These are phyloP conservation scores for Suillus fuscotomentosus DNA, from an alignment of 768 basidiomycete genomes.

Conservation along the genomic window DNA sequence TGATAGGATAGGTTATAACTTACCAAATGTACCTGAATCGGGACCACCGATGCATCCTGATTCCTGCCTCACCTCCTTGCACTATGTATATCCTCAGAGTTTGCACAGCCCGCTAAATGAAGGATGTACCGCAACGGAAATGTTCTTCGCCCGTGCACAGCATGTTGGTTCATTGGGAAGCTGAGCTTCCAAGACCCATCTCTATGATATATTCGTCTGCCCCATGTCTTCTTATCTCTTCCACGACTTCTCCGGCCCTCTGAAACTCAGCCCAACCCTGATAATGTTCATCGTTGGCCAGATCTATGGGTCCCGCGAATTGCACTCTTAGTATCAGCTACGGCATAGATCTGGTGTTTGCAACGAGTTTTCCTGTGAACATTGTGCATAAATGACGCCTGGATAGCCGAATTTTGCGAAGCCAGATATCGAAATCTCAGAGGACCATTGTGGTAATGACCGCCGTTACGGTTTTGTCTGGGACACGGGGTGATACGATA, in stretches of 20 bases:
- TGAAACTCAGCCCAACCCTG: slow-evolving; percentile 59
- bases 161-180: neutral
- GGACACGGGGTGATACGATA: slow-evolving; percentile 71
- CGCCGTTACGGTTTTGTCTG: slow-evolving; percentile 51
- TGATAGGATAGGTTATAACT: neutral
- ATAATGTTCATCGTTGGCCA: neutral
- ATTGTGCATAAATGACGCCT: slow-evolving; percentile 70
- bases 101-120: neutral
- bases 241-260: slow-evolving; percentile 67
- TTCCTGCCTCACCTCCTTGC: neutral
- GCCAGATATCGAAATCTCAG: slow-evolving; percentile 51
- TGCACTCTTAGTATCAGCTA: slow-evolving; percentile 70
- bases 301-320: slow-evolving; percentile 51
- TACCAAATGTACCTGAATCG: neutral
- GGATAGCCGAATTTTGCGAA: slow-evolving; percentile 78
- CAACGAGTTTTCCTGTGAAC: slow-evolving; percentile 48
- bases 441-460: slow-evolving; percentile 53
- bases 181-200: slow-evolving; percentile 58
- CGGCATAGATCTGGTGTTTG: slow-evolving; percentile 71
- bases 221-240: slow-evolving; percentile 60
- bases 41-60: neutral
- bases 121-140: neutral
- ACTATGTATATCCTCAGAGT: neutral
- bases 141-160: neutral
- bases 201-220: slow-evolving; percentile 54